Conservation (phyloP, 176 grass and related monocot species). For the Phoenix dactylifera region DNA sequence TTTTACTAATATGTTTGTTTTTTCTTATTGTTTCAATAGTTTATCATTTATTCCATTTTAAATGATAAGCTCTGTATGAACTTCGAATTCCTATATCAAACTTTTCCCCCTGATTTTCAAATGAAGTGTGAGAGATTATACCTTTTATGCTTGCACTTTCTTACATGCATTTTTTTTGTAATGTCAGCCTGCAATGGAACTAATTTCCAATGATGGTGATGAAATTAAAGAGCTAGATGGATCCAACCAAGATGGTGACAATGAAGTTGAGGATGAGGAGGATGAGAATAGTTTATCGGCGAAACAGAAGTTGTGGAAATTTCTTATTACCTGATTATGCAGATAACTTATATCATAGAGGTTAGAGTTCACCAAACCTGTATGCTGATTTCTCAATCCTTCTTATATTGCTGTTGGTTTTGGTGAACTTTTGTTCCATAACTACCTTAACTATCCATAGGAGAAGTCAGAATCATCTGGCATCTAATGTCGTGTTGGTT, state of each 20-base stretch:
- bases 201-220: constrained; percentile 17
- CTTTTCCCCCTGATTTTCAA: background rate
- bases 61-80: no score
- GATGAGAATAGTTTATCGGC: constrained; percentile 41
- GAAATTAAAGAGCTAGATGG: constrained; percentile 19
- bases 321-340: constrained; percentile 58
- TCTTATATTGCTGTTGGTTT: no score
- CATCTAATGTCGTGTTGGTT: background rate
- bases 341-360: constrained; percentile 15
- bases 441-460: constrained; percentile 2
- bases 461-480: constrained; percentile 7
- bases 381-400: no score
- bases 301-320: constrained; percentile 79
- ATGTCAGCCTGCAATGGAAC: constrained; percentile 32
- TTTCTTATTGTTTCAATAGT: no score
- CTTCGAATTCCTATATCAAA: background rate
- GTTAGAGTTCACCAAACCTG: constrained; percentile 1
- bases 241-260: constrained; percentile 11
- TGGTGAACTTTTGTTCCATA: constrained; percentile 1
- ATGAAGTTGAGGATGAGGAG: constrained; percentile 39
- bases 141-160: background rate
- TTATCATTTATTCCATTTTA: no score
- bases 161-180: constrained; percentile 4
- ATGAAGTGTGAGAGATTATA: background rate
- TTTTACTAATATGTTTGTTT: no score